Percentiles rank a stretch among this genome's conserved stretches.
Evolutionary conservation across 148 eudicot species (phyloP).

Genomic region (Arbutus unedo): DNA sequence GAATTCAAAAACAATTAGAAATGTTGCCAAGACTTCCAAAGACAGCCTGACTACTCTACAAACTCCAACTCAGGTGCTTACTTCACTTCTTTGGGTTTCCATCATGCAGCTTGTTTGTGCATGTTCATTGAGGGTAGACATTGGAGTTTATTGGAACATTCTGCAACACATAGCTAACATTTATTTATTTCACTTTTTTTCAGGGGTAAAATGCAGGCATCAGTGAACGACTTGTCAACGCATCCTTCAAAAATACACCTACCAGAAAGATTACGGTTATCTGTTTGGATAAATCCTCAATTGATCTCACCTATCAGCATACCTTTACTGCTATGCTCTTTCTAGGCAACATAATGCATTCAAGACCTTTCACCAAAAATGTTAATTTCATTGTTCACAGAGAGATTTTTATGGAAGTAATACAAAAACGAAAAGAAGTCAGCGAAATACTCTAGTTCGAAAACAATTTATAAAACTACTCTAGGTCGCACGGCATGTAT

Average conservation of each 20-base stretch:
- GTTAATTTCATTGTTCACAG: constrained; percentile 24
- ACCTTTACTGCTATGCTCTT: not conserved
- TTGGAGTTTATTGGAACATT: not conserved
- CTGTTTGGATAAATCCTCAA: not conserved
- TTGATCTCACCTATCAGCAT: not conserved
- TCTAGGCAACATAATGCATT: not conserved
- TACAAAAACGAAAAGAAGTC: too few species aligned
- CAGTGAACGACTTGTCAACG: constrained; percentile 32
- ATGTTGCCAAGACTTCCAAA: constrained; percentile 35
- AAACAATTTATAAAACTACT: too few species aligned
- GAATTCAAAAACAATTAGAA: constrained; percentile 40
- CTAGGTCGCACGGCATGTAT: too few species aligned
- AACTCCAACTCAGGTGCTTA: constrained; percentile 51
- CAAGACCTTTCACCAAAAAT: not conserved
- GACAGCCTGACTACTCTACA: constrained; percentile 32
- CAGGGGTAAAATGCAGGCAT: constrained; percentile 39
- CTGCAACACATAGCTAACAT: not conserved
- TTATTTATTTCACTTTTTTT: not conserved
- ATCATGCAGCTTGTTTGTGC: not conserved
- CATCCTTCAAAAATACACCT: constrained; percentile 34
- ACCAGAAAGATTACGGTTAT: constrained; percentile 46
- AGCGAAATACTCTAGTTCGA: too few species aligned
- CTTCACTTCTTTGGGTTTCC: not conserved
- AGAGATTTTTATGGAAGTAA: too few species aligned
- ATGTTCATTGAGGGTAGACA: not conserved